Conservation (phyloP, 2,329 filamentous ascomycete genomes). For the Elsinoe batatas region DNA sequence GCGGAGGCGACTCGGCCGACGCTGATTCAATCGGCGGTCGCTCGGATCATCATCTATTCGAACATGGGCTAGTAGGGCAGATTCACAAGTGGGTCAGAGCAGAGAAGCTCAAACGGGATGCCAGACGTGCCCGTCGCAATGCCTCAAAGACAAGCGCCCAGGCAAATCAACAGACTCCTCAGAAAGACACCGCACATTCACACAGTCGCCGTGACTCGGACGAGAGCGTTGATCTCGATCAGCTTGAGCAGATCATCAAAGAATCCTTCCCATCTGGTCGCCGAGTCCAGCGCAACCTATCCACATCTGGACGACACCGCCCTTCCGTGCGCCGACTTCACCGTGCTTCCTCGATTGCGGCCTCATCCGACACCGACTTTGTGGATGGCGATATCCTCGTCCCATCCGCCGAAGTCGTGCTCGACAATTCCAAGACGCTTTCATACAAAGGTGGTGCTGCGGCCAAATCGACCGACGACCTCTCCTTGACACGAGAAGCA, state of each 20-base stretch:
- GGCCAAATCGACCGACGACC: slow-evolving; percentile 42
- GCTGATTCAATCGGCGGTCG: slow-evolving; percentile 21
- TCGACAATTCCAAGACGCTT: slow-evolving; percentile 87
- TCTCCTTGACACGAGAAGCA: slow-evolving; percentile 21
- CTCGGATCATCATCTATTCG: slow-evolving; percentile 20
- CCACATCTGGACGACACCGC: slow-evolving; percentile 27
- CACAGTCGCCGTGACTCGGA: slow-evolving; percentile 37
- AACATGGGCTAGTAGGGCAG: slow-evolving; percentile 52
- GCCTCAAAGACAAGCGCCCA: slow-evolving; percentile 29
- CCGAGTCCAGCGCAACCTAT: slow-evolving; percentile 21
- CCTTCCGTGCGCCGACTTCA: slow-evolving; percentile 21
- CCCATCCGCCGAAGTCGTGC: slow-evolving; percentile 68
- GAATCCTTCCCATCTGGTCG: slow-evolving; percentile 47
- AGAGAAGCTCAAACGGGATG: slow-evolving; percentile 59
- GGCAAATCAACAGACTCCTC: slow-evolving; percentile 13
- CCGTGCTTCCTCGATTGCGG: slow-evolving; percentile 39
- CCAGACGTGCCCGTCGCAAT: slow-evolving; percentile 41
- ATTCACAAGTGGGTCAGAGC: slow-evolving; percentile 75
- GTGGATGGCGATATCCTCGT: slow-evolving; percentile 73
- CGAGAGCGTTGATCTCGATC: slow-evolving; percentile 64
- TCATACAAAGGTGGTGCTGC: slow-evolving; percentile 54
- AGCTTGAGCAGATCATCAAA: slow-evolving; percentile 69
- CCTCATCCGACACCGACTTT: slow-evolving; percentile 78
- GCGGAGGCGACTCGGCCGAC: slow-evolving; percentile 18
- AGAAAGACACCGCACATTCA: slow-evolving; percentile 9